Evolutionary conservation across 73 alveolate genomes (phyloP), one percentile per base, ranked within the genome.

Genomic region (Breviolum minutum): DNA sequence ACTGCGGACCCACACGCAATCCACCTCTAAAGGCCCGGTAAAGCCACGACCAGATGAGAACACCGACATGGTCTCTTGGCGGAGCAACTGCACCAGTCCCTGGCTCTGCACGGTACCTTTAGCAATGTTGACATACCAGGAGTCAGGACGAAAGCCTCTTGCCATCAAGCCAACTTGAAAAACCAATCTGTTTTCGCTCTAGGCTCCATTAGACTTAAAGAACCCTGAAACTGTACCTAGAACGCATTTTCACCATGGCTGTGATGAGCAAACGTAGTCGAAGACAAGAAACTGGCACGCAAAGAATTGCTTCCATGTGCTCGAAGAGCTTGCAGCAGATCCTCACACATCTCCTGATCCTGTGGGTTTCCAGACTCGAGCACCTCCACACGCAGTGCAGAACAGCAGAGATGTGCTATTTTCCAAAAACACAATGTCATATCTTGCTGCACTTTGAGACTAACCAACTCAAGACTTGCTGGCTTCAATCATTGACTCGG

Each of bases 291-390:
- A 32, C 90, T 81, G 71, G 90, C 90, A 48, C 70, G 90, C 71
- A 81, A 54, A 54, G 90, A 48, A 29, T 81, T 81, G 16, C 70
- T 81, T 81, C 90, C 90, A 6, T 81, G 90, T 24, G 90, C 90
- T 48, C 70, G 90, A 48, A 81, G 70, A 24, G 70, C 70, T 81
- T 81, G 90, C 66, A 81, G 22, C 19, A 81, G 71, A 40, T 29
- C 90, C 93, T 84, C 76, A 20, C 93, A 84, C 12, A 61, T 24
- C 66, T 61, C 76, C 62, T 84, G 73, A 3, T 84, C 93, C 29
- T 84, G 93, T 26, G 76, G 76, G 61, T 74, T 81, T 54, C 54
- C 69, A 7, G 93, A 13, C 77, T 84, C 93, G 17, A 84, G 74
- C 93, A 84, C 93, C 93, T 84, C 76, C 6, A 30, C 13, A 20